Evolutionary conservation across 139 green algal genomes (phyloP), one percentile per base, ranked within the genome.

Genomic region (Haematococcus lacustris): DNA sequence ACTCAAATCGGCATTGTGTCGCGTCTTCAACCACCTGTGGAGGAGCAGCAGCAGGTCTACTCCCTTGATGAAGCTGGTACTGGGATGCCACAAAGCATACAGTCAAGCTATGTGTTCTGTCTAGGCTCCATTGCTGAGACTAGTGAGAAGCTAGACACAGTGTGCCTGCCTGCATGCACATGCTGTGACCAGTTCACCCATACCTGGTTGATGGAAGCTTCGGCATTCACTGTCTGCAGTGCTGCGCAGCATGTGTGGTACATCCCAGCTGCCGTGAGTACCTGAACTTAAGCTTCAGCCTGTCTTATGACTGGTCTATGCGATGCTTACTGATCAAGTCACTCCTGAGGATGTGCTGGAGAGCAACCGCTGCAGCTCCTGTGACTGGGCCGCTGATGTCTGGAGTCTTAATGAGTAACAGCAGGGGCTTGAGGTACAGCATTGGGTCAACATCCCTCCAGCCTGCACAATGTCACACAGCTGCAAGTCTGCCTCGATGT

Each of bases 1-100:
- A 87, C 80, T 98, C 92, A 80, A 99, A 99, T 71, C 91, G 92
- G 87, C 92, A 98, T 69, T 88, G 86, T 7, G 92, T 96, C 2
- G 95, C 87, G 34, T 92, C 87, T 57, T 97, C 92, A 0, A 93
- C 89, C 6, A 96, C 88, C n/a, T n/a, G n/a, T n/a, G n/a, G n/a
- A n/a, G n/a, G n/a, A n/a, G n/a, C n/a, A n/a, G n/a, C n/a, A n/a
- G n/a, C n/a, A n/a, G n/a, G n/a, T n/a, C n/a, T n/a, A n/a, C n/a
- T n/a, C n/a, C n/a, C n/a, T n/a, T n/a, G n/a, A n/a, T n/a, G n/a
- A n/a, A n/a, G n/a, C n/a, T n/a, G n/a, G n/a, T n/a, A n/a, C n/a
- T n/a, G n/a, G n/a, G n/a, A n/a, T n/a, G n/a, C n/a, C n/a, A n/a
- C n/a, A n/a, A n/a, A n/a, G n/a, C n/a, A n/a, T n/a, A n/a, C n/a